Conservation (phyloP, 148 eudicot genomes). For the Vaccinium macrocarpon region DNA sequence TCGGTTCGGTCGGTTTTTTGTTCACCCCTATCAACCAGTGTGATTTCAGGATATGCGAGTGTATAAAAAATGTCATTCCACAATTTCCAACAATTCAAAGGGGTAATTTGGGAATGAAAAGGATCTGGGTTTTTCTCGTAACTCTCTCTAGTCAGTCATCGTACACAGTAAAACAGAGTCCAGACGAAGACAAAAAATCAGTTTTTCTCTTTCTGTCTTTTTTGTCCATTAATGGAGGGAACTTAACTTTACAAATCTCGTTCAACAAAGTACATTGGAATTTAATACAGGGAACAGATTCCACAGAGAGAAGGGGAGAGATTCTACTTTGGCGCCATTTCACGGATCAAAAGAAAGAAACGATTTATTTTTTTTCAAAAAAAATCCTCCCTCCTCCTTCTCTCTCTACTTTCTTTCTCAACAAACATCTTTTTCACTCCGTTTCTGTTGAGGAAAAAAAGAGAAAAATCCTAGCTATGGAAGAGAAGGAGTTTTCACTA, state of each 20-base stretch:
- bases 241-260: slow-evolving; percentile 6
- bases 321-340: slow-evolving; percentile 19
- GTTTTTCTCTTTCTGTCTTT: not conserved
- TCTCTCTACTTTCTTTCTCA: not conserved
- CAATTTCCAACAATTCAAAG: not conserved
- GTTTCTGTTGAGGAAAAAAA: not conserved
- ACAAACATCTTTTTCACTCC: not conserved
- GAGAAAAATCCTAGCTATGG: slow-evolving; percentile 30
- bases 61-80: too few relatives aligned
- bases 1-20: too few relatives aligned
- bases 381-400: not conserved
- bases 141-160: slow-evolving; percentile 3
- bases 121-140: not conserved
- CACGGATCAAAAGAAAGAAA: not conserved
- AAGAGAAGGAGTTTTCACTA: slow-evolving; percentile 43
- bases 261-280: slow-evolving; percentile 9
- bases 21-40: too few relatives aligned
- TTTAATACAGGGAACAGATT: slow-evolving; percentile 1
- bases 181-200: slow-evolving; percentile 1
- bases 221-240: slow-evolving; percentile 15
- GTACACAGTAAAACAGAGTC: not conserved
- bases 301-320: not conserved
- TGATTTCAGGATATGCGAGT: too few relatives aligned
- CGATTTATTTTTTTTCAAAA: not conserved
- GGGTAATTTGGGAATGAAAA: not conserved